Conservation (phyloP, 352 stramenopile species). For the Globisporangium camurandrum region DNA sequence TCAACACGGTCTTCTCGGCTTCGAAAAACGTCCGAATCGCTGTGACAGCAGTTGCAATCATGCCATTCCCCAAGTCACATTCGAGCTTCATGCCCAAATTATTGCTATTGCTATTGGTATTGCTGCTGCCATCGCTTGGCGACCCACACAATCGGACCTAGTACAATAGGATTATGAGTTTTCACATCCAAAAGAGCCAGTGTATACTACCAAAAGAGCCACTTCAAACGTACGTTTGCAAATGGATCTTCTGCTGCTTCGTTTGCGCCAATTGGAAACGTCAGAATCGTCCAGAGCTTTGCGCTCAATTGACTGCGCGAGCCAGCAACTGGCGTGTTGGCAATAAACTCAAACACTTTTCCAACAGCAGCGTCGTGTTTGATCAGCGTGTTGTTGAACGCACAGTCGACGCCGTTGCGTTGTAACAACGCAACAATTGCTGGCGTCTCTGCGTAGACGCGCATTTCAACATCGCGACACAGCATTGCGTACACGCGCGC, state of each 20-base stretch:
- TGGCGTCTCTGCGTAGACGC: neutral
- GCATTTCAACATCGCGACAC: slow-evolving; percentile 1
- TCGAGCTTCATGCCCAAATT: neutral
- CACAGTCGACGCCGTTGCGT: neutral
- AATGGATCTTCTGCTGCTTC: neutral
- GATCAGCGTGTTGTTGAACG: slow-evolving; percentile 7
- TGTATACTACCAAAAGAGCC: too few species aligned
- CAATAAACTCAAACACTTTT: slow-evolving; percentile 3
- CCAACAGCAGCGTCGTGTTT: neutral
- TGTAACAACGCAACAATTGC: neutral
- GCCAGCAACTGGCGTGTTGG: slow-evolving; percentile 4
- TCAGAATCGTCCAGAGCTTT: slow-evolving; percentile 1
- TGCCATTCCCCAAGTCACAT: neutral
- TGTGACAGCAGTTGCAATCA: neutral
- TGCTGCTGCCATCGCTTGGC: neutral
- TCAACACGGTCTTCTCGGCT: neutral
- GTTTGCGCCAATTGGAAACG: neutral
- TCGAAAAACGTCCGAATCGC: slow-evolving; percentile 3
- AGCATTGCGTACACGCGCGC: slow-evolving; percentile 1
- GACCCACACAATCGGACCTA: neutral
- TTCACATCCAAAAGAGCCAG: neutral
- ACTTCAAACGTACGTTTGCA: neutral
- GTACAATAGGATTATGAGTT: neutral
- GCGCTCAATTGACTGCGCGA: neutral
- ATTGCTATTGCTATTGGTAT: neutral